Evolutionary conservation across 1,284 basidiomycete species (phyloP).

Genomic region (Cryptococcus maquisensis): DNA sequence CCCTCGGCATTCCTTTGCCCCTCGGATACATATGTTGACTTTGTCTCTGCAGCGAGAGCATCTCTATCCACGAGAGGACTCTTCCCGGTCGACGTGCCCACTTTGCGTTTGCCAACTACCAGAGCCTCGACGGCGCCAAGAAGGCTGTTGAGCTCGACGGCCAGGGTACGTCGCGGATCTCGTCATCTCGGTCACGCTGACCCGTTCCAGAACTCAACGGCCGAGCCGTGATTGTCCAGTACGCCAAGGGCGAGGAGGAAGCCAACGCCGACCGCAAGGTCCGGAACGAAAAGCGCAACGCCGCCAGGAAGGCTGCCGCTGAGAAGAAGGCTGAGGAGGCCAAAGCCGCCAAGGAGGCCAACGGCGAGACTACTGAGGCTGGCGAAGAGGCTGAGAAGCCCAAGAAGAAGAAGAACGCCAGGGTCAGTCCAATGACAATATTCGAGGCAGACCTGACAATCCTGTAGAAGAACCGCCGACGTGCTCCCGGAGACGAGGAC

Average conservation of each 20-base stretch:
- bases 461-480: conserved; percentile 31
- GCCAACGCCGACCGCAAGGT: conserved; percentile 61
- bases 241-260: conserved; percentile 85
- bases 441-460: conserved; percentile 3
- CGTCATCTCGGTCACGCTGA: neutral
- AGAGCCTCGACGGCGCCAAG: conserved; percentile 73
- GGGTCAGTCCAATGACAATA: conserved; percentile 2
- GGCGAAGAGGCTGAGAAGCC: conserved; percentile 37
- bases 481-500: conserved; percentile 42
- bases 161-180: conserved; percentile 49
- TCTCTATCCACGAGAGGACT: conserved; percentile 34
- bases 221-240: conserved; percentile 78
- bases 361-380: conserved; percentile 44
- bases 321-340: conserved; percentile 33
- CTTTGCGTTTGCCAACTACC: conserved; percentile 84
- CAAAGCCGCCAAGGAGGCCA: conserved; percentile 27
- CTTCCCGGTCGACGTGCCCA: conserved; percentile 55
- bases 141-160: conserved; percentile 85
- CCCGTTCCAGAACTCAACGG: conserved; percentile 63
- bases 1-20: neutral
- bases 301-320: conserved; percentile 25
- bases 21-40: neutral
- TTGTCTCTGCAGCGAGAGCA: neutral
- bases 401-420: conserved; percentile 30
- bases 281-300: conserved; percentile 28